Percentiles rank a stretch among this genome's conserved stretches.
These are phyloP conservation scores for Verticillium longisporum DNA, from an alignment of 2,329 filamentous ascomycete species.

Conservation along the genomic window DNA sequence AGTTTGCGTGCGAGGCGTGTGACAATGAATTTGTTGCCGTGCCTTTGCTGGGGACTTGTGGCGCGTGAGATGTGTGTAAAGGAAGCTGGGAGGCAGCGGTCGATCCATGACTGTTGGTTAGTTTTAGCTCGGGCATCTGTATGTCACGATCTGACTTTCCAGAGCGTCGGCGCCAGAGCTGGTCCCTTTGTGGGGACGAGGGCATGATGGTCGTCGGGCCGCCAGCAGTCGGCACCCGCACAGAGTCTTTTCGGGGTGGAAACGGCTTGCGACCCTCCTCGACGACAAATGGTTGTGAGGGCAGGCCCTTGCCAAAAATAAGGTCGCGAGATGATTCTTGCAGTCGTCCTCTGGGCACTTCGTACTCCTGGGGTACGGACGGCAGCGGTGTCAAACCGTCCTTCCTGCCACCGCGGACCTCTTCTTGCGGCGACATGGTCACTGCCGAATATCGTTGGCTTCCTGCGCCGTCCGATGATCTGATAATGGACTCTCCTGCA, in stretches of 20 bases:
- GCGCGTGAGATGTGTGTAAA: conserved; percentile 1
- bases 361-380: conserved; percentile 4
- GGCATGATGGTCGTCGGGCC: conserved; percentile 13
- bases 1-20: conserved; percentile 5
- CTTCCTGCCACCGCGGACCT: conserved; percentile 10
- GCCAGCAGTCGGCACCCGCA: conserved; percentile 4
- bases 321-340: not conserved
- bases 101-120: conserved; percentile 42
- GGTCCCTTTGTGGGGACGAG: conserved; percentile 20
- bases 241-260: conserved; percentile 11
- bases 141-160: conserved; percentile 39
- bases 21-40: not conserved
- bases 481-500: conserved; percentile 31
- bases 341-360: not conserved
- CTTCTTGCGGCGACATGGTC: conserved; percentile 4
- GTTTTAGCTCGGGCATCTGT: conserved; percentile 40
- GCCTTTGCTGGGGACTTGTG: conserved; percentile 4
- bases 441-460: conserved; percentile 17
- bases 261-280: conserved; percentile 1
- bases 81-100: conserved; percentile 28
- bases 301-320: conserved; percentile 4
- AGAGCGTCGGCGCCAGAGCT: conserved; percentile 44
- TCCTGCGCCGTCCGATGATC: conserved; percentile 31
- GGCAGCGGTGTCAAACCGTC: conserved; percentile 4
- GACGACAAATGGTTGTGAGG: conserved; percentile 4